Evolutionary conservation across 257 asterid species (phyloP), one percentile per base, ranked within the genome.

Genomic region (Leptodermis oblonga): DNA sequence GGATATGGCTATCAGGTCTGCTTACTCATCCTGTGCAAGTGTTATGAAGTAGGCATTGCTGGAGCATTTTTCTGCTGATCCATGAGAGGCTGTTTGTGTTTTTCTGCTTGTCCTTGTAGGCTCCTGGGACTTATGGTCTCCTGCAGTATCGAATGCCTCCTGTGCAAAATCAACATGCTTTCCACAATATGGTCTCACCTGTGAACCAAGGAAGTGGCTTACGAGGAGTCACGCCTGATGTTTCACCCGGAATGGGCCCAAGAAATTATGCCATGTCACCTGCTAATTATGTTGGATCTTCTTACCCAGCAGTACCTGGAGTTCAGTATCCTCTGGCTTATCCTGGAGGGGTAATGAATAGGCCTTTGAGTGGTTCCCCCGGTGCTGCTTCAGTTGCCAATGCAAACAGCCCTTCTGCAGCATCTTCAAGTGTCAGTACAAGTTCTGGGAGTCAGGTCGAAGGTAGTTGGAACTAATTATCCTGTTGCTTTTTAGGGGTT

Each of bases 1-100:
- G 97, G 97, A 75, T 94, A 87, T 73, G 96, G 96, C 67, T 94
- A 89, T 80, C 99, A 94, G 99, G 99, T 94, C 66, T 43, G 82
- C 79, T 66, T 58, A 36, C 59, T 70, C 34, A 22, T n/a, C 54
- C 5, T 55, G 34, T 36, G 30, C 31, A 49, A 36, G 4, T 61
- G 30, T 53, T 61, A 36, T 55, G 23, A 43, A 41, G 53, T 25
- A 15, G 51, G 53, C 23, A 65, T 41, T 53, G 30, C 71, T 54
- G 22, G 31, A 30, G n/a, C 56, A 67, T 55, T 66, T 53, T 58
- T 59, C 43, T 55, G 36, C 34, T 37, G 59, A 23, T 45, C 66
- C 46, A 65, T 13, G 45, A 37, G 26, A 49, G 39, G 53, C 68
- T 70, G 42, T 46, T 4, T 39, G n/a, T 58, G 36, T 70, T 74